phyloP scores from a whole-genome alignment of 176 grass and related monocot genomes.

The Leersia perrieri region DNA sequence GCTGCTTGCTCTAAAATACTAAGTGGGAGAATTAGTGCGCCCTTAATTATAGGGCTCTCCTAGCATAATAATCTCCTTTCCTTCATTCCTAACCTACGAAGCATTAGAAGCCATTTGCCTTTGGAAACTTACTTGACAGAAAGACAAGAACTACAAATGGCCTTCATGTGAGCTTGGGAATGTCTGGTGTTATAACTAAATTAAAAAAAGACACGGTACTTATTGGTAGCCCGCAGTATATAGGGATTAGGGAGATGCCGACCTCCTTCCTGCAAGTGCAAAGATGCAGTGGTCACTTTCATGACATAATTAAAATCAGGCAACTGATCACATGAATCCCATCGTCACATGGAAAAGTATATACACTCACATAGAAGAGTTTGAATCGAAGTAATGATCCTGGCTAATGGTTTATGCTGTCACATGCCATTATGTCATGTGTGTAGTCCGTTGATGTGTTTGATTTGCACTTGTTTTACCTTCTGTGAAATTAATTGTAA shows the following conservation, averaged over 20 bases:
- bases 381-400: slow-evolving; percentile 16
- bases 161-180: slow-evolving; percentile 53
- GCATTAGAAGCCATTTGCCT: slow-evolving; percentile 19
- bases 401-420: slow-evolving; percentile 11
- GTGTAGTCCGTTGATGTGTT: background rate
- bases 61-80: slow-evolving; percentile 30
- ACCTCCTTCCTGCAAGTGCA: slow-evolving; percentile 20
- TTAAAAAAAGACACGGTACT: slow-evolving; percentile 12
- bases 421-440: slow-evolving; percentile 23
- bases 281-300: slow-evolving; percentile 45
- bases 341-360: slow-evolving; percentile 35
- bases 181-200: slow-evolving; percentile 1
- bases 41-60: slow-evolving; percentile 41
- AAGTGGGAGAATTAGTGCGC: slow-evolving; percentile 45
- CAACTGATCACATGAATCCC: slow-evolving; percentile 48
- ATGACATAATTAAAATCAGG: slow-evolving; percentile 39
- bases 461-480: background rate
- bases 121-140: slow-evolving; percentile 28
- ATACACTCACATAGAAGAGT: background rate
- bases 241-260: slow-evolving; percentile 16
- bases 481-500: background rate
- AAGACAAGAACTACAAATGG: slow-evolving; percentile 36
- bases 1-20: slow-evolving; percentile 59
- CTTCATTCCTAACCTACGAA: slow-evolving; percentile 30
- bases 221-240: slow-evolving; percentile 13